Percentiles rank a stretch among this genome's conserved stretches.
These are phyloP conservation scores for Melampsora larici-populina DNA, from an alignment of 1,284 basidiomycete species.

Conservation along the genomic window DNA sequence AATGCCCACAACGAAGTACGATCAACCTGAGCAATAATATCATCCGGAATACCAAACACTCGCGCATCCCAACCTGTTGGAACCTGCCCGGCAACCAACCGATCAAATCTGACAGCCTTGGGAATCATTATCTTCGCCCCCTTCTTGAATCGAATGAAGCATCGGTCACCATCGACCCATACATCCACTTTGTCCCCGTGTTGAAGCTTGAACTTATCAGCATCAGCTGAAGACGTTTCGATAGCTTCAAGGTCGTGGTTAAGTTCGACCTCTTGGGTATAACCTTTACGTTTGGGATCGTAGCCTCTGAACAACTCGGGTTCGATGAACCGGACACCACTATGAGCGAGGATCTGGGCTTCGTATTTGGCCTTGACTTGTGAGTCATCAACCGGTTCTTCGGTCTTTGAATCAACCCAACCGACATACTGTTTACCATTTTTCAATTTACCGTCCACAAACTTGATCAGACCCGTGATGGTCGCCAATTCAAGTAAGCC, in stretches of 20 bases:
- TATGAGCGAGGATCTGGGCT: slow-evolving; percentile 83
- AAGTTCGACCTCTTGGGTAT: slow-evolving; percentile 95
- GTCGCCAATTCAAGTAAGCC: slow-evolving; percentile 99
- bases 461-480: slow-evolving; percentile 98
- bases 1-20: slow-evolving; percentile 96
- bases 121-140: slow-evolving; percentile 89
- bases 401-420: slow-evolving; percentile 94
- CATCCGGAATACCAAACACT: slow-evolving; percentile 95
- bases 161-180: slow-evolving; percentile 76
- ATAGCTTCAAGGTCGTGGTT: slow-evolving; percentile 94
- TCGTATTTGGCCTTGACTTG: slow-evolving; percentile 91
- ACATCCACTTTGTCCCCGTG: slow-evolving; percentile 95
- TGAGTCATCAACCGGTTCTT: slow-evolving; percentile 96
- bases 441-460: slow-evolving; percentile 94
- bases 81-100: slow-evolving; percentile 90
- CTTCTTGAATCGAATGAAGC: slow-evolving; percentile 98
- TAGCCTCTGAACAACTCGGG: slow-evolving; percentile 96
- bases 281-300: slow-evolving; percentile 92
- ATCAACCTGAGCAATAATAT: slow-evolving; percentile 91
- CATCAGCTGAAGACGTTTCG: slow-evolving; percentile 85
- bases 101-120: slow-evolving; percentile 91
- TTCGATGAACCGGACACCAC: slow-evolving; percentile 69
- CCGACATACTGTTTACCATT: slow-evolving; percentile 88
- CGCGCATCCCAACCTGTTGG: slow-evolving; percentile 96
- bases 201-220: slow-evolving; percentile 90